phyloP scores from a whole-genome alignment of 1,139 yeast species.

The Candida mesenterica region DNA sequence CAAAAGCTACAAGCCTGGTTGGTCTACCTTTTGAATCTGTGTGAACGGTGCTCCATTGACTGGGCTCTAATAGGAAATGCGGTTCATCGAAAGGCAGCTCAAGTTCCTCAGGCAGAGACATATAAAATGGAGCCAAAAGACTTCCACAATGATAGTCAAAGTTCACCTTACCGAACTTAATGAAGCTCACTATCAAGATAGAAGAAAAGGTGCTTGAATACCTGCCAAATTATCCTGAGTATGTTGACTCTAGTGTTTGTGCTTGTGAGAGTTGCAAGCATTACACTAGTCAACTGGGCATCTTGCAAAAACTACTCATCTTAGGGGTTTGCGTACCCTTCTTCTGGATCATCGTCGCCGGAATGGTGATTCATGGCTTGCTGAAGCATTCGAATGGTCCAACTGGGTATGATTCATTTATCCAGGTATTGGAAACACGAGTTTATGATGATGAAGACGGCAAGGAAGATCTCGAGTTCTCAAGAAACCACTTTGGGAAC shows the following conservation, averaged over 20 bases:
- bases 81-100: too few species aligned
- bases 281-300: conserved; percentile 4
- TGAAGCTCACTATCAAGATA: too few species aligned
- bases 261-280: background rate
- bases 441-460: conserved; percentile 1
- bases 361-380: conserved; percentile 10
- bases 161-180: too few species aligned
- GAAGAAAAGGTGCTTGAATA: too few species aligned
- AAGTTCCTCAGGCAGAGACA: too few species aligned
- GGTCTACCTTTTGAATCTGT: background rate
- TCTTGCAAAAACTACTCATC: conserved; percentile 9
- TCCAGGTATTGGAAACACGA: conserved; percentile 8
- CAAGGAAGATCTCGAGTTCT: background rate
- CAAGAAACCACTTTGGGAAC: background rate
- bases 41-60: background rate
- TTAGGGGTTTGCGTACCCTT: conserved; percentile 24
- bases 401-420: conserved; percentile 12
- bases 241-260: background rate
- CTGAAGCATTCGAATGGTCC: conserved; percentile 10
- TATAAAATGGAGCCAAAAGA: too few species aligned
- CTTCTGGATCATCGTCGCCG: conserved; percentile 20
- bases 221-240: too few species aligned
- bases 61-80: background rate
- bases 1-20: too few species aligned
- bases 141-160: too few species aligned